Evolutionary conservation across 257 asterid genomes (phyloP), one percentile per base, ranked within the genome.

Genomic region (Lycium barbarum): DNA sequence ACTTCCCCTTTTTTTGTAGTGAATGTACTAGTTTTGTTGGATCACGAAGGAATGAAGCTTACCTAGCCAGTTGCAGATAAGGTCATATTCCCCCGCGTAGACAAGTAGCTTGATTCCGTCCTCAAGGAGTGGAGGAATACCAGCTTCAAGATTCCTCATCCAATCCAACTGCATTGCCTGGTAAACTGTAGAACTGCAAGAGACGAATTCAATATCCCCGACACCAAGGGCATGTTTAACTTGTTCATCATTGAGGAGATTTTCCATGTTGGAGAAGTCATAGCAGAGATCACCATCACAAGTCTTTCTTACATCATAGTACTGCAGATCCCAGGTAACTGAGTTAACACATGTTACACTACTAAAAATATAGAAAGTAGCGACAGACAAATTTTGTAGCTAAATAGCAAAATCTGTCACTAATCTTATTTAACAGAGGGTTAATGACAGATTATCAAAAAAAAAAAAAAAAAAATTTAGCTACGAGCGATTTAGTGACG

Each of bases 11-110:
- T 26, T 26, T 26, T 26, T 26, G 33, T 26, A 26, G 33, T 26
- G 33, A 26, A 26, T 26, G 33, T 40, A 33, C 72, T 33, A 33
- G 74, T 18, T 18, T 59, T 59, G 68, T 62, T 62, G 36, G 68
- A 35, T 67, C 49, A 45, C 9, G 12, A 20, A 22, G 10, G 88
- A 2, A 90, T 84, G 53, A 70, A 70, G 33, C 53, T 70, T 70
- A 70, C 78, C 91, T 2, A 93, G 93, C 43, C 91, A n/a, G 18
- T 90, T 89, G 89, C 93, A 92, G 49, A 92, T 91, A 83, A 92
- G 90, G 85, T 92, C 96, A 86, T 90, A 92, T 82, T 92, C 94
- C 57, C 94, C 96, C 7, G 93, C 96, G 53, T 92, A 93, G 86
- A 74, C 62, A 12, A 74, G 62, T 22, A 74, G 62, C 54, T 70